Evolutionary conservation across 805 yeast genomes (phyloP).

Genomic region (Candida parachauliodes): DNA sequence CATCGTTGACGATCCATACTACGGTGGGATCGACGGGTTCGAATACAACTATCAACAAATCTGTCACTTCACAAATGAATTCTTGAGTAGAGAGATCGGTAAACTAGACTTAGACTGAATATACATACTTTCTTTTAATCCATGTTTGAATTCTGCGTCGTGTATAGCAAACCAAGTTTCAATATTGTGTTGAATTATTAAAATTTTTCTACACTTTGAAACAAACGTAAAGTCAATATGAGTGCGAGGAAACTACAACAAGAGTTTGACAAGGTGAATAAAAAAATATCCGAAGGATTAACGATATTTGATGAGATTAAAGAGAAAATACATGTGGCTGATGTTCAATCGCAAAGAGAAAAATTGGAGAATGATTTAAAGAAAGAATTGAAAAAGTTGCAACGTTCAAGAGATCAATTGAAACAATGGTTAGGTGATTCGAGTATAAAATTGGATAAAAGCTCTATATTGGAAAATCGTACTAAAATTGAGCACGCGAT

Average conservation of each 20-base stretch:
- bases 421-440: slow-evolving; percentile 91
- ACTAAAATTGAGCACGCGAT: slow-evolving; percentile 79
- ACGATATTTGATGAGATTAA: slow-evolving; percentile 79
- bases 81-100: slow-evolving; percentile 50
- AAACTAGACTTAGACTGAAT: slow-evolving; percentile 11
- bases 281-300: slow-evolving; percentile 86
- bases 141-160: background rate
- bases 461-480: slow-evolving; percentile 53
- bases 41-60: slow-evolving; percentile 76
- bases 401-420: slow-evolving; percentile 90
- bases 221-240: slow-evolving; percentile 19
- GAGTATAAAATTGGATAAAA: slow-evolving; percentile 73
- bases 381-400: slow-evolving; percentile 91
- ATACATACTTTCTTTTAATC: too few species aligned
- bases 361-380: slow-evolving; percentile 89
- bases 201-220: background rate
- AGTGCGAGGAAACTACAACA: slow-evolving; percentile 45
- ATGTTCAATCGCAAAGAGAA: slow-evolving; percentile 85
- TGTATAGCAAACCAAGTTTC: background rate
- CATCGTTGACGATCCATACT: slow-evolving; percentile 87
- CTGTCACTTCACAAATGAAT: slow-evolving; percentile 68
- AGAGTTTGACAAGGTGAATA: slow-evolving; percentile 92
- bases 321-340: slow-evolving; percentile 78
- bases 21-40: slow-evolving; percentile 83
- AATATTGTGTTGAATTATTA: too few species aligned